A percentile compares a stretch with the other conserved stretches of the same genome.
These are phyloP conservation scores for Salix koriyanagi DNA, from an alignment of 345 rosid species.

Conservation along the genomic window DNA sequence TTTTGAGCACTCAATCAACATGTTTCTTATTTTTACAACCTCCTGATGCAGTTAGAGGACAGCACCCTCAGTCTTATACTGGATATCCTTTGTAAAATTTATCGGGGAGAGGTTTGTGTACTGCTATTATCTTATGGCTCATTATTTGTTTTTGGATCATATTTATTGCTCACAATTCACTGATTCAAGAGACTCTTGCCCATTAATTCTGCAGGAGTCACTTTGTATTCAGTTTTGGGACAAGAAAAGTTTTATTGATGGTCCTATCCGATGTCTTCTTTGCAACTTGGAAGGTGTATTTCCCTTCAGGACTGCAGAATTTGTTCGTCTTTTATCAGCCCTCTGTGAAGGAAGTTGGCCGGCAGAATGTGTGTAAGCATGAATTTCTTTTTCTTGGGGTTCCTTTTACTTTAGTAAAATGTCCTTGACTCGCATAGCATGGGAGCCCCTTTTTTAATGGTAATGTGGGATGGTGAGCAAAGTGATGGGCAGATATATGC, in stretches of 20 bases:
- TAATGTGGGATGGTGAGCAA: neutral
- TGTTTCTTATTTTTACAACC: constrained; percentile 13
- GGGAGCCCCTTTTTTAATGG: neutral
- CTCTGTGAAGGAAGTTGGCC: constrained; percentile 98
- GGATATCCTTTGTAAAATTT: constrained; percentile 82
- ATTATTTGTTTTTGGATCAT: constrained; percentile 6
- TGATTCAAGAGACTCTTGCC: constrained; percentile 24
- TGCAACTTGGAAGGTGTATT: constrained; percentile 85
- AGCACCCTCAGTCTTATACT: constrained; percentile 64
- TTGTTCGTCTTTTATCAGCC: constrained; percentile 72
- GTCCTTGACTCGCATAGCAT: neutral
- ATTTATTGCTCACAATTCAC: constrained; percentile 4
- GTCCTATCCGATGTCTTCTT: constrained; percentile 93
- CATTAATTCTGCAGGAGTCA: constrained; percentile 59
- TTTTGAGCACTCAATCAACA: neutral
- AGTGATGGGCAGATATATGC: neutral
- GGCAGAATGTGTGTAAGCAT: constrained; percentile 90
- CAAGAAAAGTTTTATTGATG: constrained; percentile 78
- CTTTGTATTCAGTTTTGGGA: constrained; percentile 98
- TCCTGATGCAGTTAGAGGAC: constrained; percentile 59
- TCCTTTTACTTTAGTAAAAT: neutral
- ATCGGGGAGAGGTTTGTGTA: constrained; percentile 75
- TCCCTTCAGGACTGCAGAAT: constrained; percentile 68
- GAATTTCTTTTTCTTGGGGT: neutral
- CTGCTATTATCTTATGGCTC: constrained; percentile 12